Evolutionary conservation across 106 monocot genomes (phyloP).

Genomic region (Allium sativum): DNA sequence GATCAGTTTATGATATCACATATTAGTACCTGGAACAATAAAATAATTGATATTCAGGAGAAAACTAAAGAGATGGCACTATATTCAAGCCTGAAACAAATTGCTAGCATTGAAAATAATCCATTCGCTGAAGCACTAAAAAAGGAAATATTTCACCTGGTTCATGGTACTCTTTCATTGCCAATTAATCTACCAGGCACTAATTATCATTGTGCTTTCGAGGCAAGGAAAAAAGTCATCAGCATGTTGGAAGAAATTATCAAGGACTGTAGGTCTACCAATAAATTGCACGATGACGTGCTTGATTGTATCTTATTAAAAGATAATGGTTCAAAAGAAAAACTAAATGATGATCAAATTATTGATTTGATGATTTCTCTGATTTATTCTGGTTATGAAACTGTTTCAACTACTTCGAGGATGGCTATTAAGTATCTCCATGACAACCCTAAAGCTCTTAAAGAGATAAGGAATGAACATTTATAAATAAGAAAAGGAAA

Average conservation of each 20-base stretch:
- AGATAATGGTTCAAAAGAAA: conserved; percentile 22
- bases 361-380: conserved; percentile 81
- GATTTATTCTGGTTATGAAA: conserved; percentile 87
- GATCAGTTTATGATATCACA: conserved; percentile 70
- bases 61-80: conserved; percentile 73
- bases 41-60: conserved; percentile 41
- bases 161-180: conserved; percentile 34
- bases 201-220: conserved; percentile 28
- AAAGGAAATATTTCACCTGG: conserved; percentile 32
- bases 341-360: conserved; percentile 76
- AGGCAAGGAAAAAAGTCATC: conserved; percentile 38
- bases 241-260: conserved; percentile 50
- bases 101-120: conserved; percentile 27
- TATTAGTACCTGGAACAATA: conserved; percentile 35
- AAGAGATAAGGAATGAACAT: conserved; percentile 83
- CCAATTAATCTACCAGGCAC: conserved; percentile 47
- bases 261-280: conserved; percentile 34
- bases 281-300: conserved; percentile 44
- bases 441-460: conserved; percentile 73
- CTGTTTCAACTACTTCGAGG: conserved; percentile 88
- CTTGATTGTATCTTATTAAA: conserved; percentile 41
- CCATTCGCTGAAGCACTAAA: conserved; percentile 20
- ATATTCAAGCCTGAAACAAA: conserved; percentile 27
- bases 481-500: conserved; percentile 55
- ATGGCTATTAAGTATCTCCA: conserved; percentile 89